Evolutionary conservation across 768 basidiomycete genomes (phyloP).

Genomic region (Suillus bovinus): DNA sequence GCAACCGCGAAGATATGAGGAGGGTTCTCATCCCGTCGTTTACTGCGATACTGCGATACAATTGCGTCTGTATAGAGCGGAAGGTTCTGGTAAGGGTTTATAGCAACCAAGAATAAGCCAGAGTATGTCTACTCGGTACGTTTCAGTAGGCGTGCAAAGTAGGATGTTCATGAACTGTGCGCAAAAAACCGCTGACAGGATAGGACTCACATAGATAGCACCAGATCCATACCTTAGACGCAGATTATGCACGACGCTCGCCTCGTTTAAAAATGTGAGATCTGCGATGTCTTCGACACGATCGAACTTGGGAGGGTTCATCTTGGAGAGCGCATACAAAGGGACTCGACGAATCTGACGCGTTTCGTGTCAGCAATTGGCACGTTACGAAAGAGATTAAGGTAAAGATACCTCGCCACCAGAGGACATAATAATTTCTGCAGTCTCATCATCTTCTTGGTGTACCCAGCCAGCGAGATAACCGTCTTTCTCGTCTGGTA

Average conservation of each 20-base stretch:
- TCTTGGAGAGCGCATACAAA: constrained; percentile 84
- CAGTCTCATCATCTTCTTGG: constrained; percentile 79
- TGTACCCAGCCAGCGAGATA: constrained; percentile 95
- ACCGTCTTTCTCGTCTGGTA: constrained; percentile 88
- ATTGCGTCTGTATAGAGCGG: constrained; percentile 90
- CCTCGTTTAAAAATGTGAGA: constrained; percentile 96
- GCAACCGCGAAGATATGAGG: constrained; percentile 98
- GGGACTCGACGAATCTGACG: constrained; percentile 65
- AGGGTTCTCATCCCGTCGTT: constrained; percentile 87
- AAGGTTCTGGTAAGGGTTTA: constrained; percentile 93
- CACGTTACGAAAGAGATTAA: constrained; percentile 4
- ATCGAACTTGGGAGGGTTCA: constrained; percentile 99
- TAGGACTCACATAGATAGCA: constrained; percentile 79
- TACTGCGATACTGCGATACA: constrained; percentile 87
- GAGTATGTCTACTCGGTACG: constrained; percentile 74
- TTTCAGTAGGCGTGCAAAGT: constrained; percentile 18
- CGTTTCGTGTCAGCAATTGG: constrained; percentile 5
- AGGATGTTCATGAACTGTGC: constrained; percentile 10
- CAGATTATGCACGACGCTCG: constrained; percentile 98
- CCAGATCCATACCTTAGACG: constrained; percentile 88
- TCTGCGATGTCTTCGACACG: constrained; percentile 98
- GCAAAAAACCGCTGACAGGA: constrained; percentile 8
- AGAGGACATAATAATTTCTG: constrained; percentile 81
- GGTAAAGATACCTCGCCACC: constrained; percentile 69
- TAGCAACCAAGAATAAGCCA: constrained; percentile 95